Evolutionary conservation across 805 yeast genomes (phyloP), one percentile per base, ranked within the genome.

Genomic region (Cyberlindnera americana): DNA sequence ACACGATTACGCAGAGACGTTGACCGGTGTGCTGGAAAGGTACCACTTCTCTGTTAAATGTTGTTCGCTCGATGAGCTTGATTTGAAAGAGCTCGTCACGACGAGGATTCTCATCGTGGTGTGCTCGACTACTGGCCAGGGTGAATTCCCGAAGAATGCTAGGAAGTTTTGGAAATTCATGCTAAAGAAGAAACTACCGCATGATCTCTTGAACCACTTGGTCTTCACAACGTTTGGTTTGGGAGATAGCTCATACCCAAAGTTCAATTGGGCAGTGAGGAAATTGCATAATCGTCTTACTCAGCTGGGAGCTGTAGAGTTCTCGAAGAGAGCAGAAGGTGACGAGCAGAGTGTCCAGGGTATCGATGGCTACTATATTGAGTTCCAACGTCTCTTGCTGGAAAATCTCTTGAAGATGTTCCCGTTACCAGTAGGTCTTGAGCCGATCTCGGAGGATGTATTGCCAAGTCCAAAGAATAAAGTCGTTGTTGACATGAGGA

Each of bases 61-160:
- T 4, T 62, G 70, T 9, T 59, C 83, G 0, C 56, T 87, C 46
- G 85, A 84, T 49, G 81, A 77, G 31, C 77, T 76, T 53, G 75
- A 79, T 42, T 59, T 81, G 31, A 72, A 69, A 48, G 68, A 68
- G 40, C 62, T 86, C 35, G 64, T 75, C 5, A 68, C 77, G 4
- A 70, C 78, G 13, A 53, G 64, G 6, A 61, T 62, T 21, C 65
- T 77, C 37, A 66, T 81, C 17, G 69, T 82, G 0, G 58, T 91
- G 3, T 84, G 95, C 57, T 81, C 96, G 1, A 91, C 99, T 0
- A 83, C 95, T 2, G 98, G 99, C 7, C 97, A 91, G 61, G 99
- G 99, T 19, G 96, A 84, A 46, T 61, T 91, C 24, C 98, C 99
- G 0, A 62, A 83, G 29, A 87, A 87, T 56, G 81, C 83, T 1